A percentile compares a stretch with the other conserved stretches of the same genome.
These are phyloP conservation scores for Malassezia yamatoensis DNA, from an alignment of 1,284 basidiomycete species.

Conservation along the genomic window DNA sequence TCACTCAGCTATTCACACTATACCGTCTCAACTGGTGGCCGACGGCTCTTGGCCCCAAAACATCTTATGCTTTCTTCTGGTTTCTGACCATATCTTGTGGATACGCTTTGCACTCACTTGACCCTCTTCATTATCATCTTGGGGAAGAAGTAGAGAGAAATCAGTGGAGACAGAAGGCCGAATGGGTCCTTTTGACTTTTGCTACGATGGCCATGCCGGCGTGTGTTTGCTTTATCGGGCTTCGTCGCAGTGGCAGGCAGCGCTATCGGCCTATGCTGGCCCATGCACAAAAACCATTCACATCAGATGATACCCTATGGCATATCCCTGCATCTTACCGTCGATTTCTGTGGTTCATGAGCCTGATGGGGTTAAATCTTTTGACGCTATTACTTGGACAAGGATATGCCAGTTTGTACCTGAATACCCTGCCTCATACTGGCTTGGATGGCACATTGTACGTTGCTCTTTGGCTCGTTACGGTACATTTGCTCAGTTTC, in stretches of 20 bases:
- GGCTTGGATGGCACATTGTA: constrained; percentile 54
- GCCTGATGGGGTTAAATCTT: constrained; percentile 52
- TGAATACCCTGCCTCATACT: constrained; percentile 54
- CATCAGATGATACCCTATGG: constrained; percentile 50
- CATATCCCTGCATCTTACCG: constrained; percentile 54
- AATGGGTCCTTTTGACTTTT: constrained; percentile 55
- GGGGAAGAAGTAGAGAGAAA: background rate
- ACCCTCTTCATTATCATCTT: constrained; percentile 23
- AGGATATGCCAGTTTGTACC: constrained; percentile 54
- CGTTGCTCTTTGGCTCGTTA: constrained; percentile 54
- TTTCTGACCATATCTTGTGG: constrained; percentile 50
- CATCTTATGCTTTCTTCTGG: constrained; percentile 54
- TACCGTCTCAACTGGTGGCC: constrained; percentile 53
- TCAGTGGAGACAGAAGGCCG: constrained; percentile 56
- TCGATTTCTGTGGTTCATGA: constrained; percentile 56
- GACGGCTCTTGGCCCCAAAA: constrained; percentile 51
- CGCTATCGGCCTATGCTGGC: constrained; percentile 47
- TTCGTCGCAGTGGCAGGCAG: constrained; percentile 39
- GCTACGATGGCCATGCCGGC: constrained; percentile 55
- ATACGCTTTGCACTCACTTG: constrained; percentile 49
- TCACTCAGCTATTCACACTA: constrained; percentile 55
- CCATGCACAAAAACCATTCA: constrained; percentile 50
- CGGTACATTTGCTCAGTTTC: constrained; percentile 51
- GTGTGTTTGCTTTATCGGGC: constrained; percentile 43
- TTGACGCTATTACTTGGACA: constrained; percentile 55